phyloP scores from a whole-genome alignment of 768 basidiomycete species.

The Boletus sp. region DNA sequence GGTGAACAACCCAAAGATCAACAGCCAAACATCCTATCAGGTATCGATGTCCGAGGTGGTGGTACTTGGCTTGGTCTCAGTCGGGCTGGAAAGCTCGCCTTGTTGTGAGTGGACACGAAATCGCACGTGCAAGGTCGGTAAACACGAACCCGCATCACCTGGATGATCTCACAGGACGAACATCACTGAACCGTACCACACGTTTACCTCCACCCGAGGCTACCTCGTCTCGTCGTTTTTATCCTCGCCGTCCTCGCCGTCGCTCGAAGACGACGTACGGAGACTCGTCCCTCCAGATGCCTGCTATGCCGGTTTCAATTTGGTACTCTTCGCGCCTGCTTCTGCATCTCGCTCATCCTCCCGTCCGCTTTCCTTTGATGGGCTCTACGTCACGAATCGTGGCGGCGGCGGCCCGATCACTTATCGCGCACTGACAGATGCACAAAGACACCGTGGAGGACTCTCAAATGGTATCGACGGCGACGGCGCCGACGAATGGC shows the following conservation, averaged over 20 bases:
- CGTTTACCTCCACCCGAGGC: constrained; percentile 62
- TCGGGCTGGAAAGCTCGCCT: constrained; percentile 60
- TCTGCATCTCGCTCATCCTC: not conserved
- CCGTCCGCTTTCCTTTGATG: constrained; percentile 43
- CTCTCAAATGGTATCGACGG: constrained; percentile 77
- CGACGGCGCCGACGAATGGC: constrained; percentile 60
- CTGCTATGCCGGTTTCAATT: constrained; percentile 76
- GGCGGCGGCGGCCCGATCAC: constrained; percentile 63
- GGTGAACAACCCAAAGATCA: constrained; percentile 11
- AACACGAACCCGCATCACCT: not conserved
- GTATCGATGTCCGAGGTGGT: constrained; percentile 67
- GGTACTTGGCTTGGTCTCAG: constrained; percentile 83
- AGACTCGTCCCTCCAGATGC: constrained; percentile 46
- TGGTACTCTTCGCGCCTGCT: constrained; percentile 58
- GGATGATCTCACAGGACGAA: constrained; percentile 58
- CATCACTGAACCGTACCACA: constrained; percentile 64
- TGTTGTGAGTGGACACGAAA: constrained; percentile 57
- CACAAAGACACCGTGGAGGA: constrained; percentile 52
- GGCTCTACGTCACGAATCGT: constrained; percentile 61
- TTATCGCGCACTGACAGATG: constrained; percentile 47
- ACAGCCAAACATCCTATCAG: constrained; percentile 56
- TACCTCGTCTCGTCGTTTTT: constrained; percentile 66
- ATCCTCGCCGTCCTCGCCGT: constrained; percentile 43
- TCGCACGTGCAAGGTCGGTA: no score
- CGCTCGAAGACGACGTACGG: constrained; percentile 48